Evolutionary conservation across 2,329 filamentous ascomycete genomes (phyloP).

Genomic region (Cladosporium sp.): DNA sequence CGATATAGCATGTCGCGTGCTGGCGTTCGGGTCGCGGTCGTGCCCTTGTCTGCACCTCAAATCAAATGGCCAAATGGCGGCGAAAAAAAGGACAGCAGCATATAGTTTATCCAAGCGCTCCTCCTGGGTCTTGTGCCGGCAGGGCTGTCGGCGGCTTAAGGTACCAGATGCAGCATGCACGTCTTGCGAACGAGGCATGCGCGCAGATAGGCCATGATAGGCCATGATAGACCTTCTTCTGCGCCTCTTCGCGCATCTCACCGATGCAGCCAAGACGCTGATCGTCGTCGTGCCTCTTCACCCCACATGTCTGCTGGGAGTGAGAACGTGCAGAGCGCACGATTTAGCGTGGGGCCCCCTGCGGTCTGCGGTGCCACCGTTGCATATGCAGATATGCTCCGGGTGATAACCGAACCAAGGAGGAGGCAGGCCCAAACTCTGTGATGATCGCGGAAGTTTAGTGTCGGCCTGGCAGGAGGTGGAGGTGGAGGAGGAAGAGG

Average conservation of each 20-base stretch:
- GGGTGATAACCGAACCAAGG: background rate
- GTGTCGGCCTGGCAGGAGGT: too few species aligned
- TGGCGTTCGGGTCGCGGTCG: background rate
- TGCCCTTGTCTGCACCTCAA: too few species aligned
- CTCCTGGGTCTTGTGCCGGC: background rate
- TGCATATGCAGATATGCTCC: background rate
- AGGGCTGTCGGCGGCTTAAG: conserved; percentile 11
- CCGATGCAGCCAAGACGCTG: conserved; percentile 7
- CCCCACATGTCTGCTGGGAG: background rate
- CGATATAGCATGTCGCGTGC: conserved; percentile 3
- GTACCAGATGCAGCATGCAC: conserved; percentile 3
- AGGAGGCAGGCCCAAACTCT: too few species aligned
- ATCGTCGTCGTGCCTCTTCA: background rate
- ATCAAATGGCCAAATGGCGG: too few species aligned
- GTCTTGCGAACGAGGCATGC: conserved; percentile 4
- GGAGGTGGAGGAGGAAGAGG: too few species aligned
- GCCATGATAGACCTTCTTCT: too few species aligned
- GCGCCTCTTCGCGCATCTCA: conserved; percentile 6
- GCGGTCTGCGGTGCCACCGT: background rate
- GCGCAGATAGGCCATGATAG: too few species aligned
- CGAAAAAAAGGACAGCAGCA: too few species aligned
- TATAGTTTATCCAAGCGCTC: too few species aligned
- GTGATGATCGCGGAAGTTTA: too few species aligned
- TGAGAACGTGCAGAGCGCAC: background rate
- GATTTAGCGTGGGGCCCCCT: background rate